Base-by-base conservation (phyloP, 805 yeast genomes). In the Metschnikowia vanudenii region DNA sequence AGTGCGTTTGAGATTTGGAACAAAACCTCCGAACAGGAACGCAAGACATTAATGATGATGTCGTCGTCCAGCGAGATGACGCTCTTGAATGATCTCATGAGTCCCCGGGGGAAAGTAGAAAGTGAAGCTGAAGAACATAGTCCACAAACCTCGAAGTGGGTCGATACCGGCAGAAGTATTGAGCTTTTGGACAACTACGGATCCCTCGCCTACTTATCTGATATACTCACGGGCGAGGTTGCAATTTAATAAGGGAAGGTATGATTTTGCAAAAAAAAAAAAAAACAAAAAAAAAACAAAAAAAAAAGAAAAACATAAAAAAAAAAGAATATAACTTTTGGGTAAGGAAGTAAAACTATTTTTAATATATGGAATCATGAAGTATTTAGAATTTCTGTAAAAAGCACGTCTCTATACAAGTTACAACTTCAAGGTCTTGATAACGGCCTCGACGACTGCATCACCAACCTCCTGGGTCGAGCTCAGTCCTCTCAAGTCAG, bases 381-480 rank as follows among this genome's bases (percentile, higher is more conserved):
- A 29, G 17, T 3, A 30, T 30, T 3, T 13, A 10, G 6, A 30
- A 30, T 3, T 30, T 4, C 17, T 11, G 17, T 30, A 30, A 30
- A 14, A 3, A 8, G 33, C 10, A 30, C 4, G 14, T 11, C 14
- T 6, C 26, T 36, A n/a, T 20, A 22, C 17, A 39, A 35, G 34
- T 52, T 50, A 48, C 16, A 39, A 51, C 42, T 52, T 62, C 53
- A 85, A 73, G 53, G 82, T 70, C 57, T 74, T 72, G 58, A 76
- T 72, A 46, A 89, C 89, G 46, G 85, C 86, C 29, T 71, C 77
- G 37, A 86, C 96, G 61, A 94, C 75, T 36, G 97, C 97, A 65
- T 90, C 96, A 63, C 98, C 98, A 48, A 94, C 97, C 68, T 92
- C 97, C 34, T 76, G 65, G 41, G 99, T 94, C 32, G 88, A 73